These are phyloP conservation scores for Claviceps sp. DNA, from an alignment of 2,329 filamentous ascomycete species.

Conservation along the genomic window DNA sequence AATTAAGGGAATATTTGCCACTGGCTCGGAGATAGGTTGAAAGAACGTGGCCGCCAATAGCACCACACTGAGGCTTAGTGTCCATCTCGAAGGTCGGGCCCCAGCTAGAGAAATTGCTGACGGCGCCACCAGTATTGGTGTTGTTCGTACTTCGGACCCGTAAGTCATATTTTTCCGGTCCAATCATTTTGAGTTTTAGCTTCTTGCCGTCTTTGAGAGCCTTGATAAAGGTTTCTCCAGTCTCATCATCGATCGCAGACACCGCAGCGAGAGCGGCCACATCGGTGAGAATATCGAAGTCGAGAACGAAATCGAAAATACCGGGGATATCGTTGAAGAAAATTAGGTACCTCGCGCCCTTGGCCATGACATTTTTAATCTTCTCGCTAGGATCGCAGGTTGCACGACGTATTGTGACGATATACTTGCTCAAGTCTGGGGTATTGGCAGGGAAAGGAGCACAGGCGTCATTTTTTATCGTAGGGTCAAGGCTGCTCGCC, in stretches of 20 bases:
- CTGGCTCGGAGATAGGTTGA: constrained; percentile 16
- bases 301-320: constrained; percentile 16
- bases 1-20: constrained; percentile 22
- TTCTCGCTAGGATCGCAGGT: constrained; percentile 43
- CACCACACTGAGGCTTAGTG: constrained; percentile 41
- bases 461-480: constrained; percentile 37
- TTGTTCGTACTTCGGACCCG: constrained; percentile 15
- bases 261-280: constrained; percentile 18
- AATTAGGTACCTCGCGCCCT: constrained; percentile 46
- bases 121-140: constrained; percentile 31
- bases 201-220: constrained; percentile 28
- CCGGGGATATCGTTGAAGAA: constrained; percentile 42
- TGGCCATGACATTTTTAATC: constrained; percentile 34
- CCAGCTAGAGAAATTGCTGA: constrained; percentile 43
- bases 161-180: constrained; percentile 13
- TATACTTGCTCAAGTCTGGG: constrained; percentile 40
- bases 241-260: constrained; percentile 27
- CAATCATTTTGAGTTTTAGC: constrained; percentile 30
- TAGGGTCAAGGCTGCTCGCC: constrained; percentile 34
- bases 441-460: constrained; percentile 35
- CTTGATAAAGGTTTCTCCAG: constrained; percentile 31
- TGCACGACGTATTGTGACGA: constrained; percentile 48
- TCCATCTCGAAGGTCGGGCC: constrained; percentile 41
- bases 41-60: constrained; percentile 43
- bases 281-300: constrained; percentile 13